phyloP scores from a whole-genome alignment of 2,329 filamentous ascomycete genomes.

The Stromatinia cepivora region DNA sequence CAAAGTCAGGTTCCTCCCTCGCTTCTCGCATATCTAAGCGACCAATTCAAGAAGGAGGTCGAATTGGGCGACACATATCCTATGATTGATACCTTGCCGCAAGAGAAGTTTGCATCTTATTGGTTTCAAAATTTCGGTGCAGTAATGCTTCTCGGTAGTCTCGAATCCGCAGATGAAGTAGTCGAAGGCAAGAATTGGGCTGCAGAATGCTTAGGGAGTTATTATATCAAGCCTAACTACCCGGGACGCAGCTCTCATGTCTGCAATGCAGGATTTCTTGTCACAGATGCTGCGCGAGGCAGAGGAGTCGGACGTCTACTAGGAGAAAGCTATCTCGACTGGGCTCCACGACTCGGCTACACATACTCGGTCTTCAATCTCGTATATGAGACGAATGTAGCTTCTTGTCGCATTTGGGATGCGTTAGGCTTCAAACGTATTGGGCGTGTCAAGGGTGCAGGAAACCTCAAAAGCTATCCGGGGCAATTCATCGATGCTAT shows the following conservation, averaged over 20 bases:
- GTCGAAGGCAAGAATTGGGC: slow-evolving; percentile 59
- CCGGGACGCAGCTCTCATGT: slow-evolving; percentile 72
- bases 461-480: slow-evolving; percentile 53
- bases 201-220: slow-evolving; percentile 66
- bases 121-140: slow-evolving; percentile 75
- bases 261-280: slow-evolving; percentile 64
- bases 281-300: slow-evolving; percentile 56
- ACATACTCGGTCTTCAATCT: slow-evolving; percentile 75
- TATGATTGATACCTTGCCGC: slow-evolving; percentile 62
- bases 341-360: slow-evolving; percentile 62
- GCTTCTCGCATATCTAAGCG: slow-evolving; percentile 62
- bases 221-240: slow-evolving; percentile 74
- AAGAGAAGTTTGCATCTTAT: slow-evolving; percentile 64
- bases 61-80: slow-evolving; percentile 73
- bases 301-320: slow-evolving; percentile 57
- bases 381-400: slow-evolving; percentile 73
- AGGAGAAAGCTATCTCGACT: slow-evolving; percentile 58
- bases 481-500: slow-evolving; percentile 57
- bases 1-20: slow-evolving; percentile 60
- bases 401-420: slow-evolving; percentile 72
- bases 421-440: slow-evolving; percentile 73
- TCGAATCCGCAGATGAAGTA: slow-evolving; percentile 54
- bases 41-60: slow-evolving; percentile 70
- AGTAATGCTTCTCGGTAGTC: slow-evolving; percentile 67
- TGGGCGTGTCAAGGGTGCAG: slow-evolving; percentile 60